These are phyloP conservation scores for Sporothrix schenckii DNA, from an alignment of 2,329 filamentous ascomycete species.

Conservation along the genomic window DNA sequence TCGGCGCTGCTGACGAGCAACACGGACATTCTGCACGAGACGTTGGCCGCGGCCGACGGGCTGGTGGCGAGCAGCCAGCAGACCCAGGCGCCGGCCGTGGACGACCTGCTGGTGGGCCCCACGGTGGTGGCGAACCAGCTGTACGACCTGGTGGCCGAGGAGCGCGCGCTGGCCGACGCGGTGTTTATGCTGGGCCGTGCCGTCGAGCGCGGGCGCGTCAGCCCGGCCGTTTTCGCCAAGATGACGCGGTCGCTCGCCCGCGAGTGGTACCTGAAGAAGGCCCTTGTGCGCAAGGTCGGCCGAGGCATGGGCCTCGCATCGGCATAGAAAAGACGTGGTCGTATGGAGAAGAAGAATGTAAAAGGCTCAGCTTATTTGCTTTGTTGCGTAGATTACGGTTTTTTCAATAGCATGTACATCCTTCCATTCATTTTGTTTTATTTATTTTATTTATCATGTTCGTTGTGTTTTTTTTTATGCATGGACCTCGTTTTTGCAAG, in stretches of 20 bases:
- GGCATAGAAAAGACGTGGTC: not conserved
- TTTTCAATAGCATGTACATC: not conserved
- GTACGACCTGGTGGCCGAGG: constrained; percentile 86
- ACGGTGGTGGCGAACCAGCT: constrained; percentile 92
- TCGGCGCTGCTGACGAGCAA: constrained; percentile 74
- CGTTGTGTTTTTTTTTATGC: not conserved
- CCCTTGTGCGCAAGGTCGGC: constrained; percentile 75
- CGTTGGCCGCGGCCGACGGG: constrained; percentile 75
- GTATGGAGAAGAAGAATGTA: not conserved
- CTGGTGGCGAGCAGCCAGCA: constrained; percentile 73
- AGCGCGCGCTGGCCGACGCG: constrained; percentile 81
- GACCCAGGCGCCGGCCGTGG: constrained; percentile 73
- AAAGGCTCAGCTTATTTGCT: not conserved
- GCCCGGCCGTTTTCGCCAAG: constrained; percentile 74
- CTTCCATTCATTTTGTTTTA: not conserved
- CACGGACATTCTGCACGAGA: constrained; percentile 74
- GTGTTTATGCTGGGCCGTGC: constrained; percentile 79
- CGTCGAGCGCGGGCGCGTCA: constrained; percentile 71
- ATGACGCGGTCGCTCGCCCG: constrained; percentile 73
- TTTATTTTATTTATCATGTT: not conserved
- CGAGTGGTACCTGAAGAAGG: constrained; percentile 85
- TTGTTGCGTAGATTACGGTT: not conserved
- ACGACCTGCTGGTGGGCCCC: constrained; percentile 89
- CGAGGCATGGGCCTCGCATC: constrained; percentile 68
- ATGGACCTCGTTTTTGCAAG: not conserved